These are phyloP conservation scores for Lodderomyces margitis DNA, from an alignment of 1,139 yeast species.

Conservation along the genomic window DNA sequence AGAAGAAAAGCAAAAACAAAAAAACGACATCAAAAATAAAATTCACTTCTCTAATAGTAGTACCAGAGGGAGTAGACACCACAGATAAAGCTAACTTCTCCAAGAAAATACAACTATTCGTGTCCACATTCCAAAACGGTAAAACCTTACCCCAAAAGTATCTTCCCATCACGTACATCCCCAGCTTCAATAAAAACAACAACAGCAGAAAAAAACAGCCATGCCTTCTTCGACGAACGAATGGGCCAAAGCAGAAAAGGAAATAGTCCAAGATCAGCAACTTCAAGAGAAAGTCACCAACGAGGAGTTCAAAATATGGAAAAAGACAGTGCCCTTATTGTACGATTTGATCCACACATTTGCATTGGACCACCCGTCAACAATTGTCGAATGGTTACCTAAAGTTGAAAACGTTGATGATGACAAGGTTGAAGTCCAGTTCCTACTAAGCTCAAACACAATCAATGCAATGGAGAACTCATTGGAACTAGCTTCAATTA, in stretches of 20 bases:
- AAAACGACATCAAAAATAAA: too few relatives aligned
- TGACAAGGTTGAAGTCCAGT: slow-evolving; percentile 36
- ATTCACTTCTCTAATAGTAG: too few relatives aligned
- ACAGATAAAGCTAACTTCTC: too few relatives aligned
- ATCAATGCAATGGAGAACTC: slow-evolving; percentile 39
- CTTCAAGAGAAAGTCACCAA: slow-evolving; percentile 50
- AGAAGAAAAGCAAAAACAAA: too few relatives aligned
- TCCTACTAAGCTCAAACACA: slow-evolving; percentile 51
- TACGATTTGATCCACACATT: slow-evolving; percentile 76
- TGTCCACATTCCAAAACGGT: too few relatives aligned
- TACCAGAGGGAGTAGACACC: too few relatives aligned
- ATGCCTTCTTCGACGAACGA: slow-evolving; percentile 13
- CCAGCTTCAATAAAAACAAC: too few relatives aligned
- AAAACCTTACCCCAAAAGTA: too few relatives aligned
- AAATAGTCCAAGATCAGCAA: slow-evolving; percentile 44
- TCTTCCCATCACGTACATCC: too few relatives aligned
- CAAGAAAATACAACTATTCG: too few relatives aligned
- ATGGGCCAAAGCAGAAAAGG: slow-evolving; percentile 27
- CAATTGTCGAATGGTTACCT: slow-evolving; percentile 51
- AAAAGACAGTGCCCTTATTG: slow-evolving; percentile 86
- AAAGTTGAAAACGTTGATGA: slow-evolving; percentile 27
- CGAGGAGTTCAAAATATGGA: slow-evolving; percentile 90
- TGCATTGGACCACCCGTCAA: slow-evolving; percentile 62
- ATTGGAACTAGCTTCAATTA: slow-evolving; percentile 46
- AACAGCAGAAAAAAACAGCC: too few relatives aligned